Evolutionary conservation across 75 land plant genomes (phyloP).

Genomic region (Picea glauca): DNA sequence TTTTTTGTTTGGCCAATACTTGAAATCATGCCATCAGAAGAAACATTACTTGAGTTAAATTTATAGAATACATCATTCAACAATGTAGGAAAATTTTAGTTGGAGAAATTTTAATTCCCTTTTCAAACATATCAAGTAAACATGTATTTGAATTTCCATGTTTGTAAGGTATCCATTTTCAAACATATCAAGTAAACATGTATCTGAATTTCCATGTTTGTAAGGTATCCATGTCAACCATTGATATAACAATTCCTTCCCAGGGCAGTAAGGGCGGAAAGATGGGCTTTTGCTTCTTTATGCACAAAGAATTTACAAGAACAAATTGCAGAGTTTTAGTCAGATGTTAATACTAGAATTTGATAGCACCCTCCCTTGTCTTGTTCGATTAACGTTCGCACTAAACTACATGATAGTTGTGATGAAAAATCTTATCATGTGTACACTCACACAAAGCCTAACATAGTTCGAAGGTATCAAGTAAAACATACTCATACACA

Average conservation of each 20-base stretch:
- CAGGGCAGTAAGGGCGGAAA: slow-evolving; percentile 41
- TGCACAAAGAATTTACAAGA: slow-evolving; percentile 10
- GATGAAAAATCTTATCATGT: no score
- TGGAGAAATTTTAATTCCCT: no score
- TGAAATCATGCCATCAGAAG: background rate
- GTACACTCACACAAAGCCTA: no score
- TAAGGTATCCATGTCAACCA: slow-evolving; percentile 51
- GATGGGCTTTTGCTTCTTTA: slow-evolving; percentile 60
- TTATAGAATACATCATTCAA: background rate
- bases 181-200: slow-evolving; percentile 20
- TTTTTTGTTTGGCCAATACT: slow-evolving; percentile 19
- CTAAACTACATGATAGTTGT: no score
- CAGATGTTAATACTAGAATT: no score
- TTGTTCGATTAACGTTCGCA: no score
- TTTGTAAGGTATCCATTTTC: slow-evolving; percentile 26
- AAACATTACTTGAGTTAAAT: background rate
- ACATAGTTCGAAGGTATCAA: no score
- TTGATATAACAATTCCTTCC: slow-evolving; percentile 45
- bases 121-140: background rate
- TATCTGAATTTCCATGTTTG: slow-evolving; percentile 60
- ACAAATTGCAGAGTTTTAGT: no score
- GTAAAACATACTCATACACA: no score
- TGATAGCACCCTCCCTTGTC: no score
- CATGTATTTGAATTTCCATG: slow-evolving; percentile 71
- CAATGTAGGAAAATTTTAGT: background rate